phyloP scores from a whole-genome alignment of 2,329 filamentous ascomycete genomes.

The Arthrobotrys sphaeroides region DNA sequence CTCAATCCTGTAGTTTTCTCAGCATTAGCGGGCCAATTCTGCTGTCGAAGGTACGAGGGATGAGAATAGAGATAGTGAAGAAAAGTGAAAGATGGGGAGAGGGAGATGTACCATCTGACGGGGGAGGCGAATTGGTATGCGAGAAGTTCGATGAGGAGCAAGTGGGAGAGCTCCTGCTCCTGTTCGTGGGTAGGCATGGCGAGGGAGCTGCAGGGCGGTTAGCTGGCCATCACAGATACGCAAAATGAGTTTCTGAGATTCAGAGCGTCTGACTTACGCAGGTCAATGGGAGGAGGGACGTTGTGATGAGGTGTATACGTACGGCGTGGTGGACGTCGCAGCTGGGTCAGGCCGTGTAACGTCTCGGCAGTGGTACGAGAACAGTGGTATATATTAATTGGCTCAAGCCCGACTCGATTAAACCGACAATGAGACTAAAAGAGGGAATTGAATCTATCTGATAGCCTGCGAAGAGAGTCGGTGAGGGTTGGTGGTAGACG shows the following conservation, averaged over 20 bases:
- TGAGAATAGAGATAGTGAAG: neutral
- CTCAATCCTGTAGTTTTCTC: conserved; percentile 71
- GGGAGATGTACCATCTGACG: conserved; percentile 77
- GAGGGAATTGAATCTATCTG: neutral
- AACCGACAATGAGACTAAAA: neutral
- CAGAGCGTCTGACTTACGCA: neutral
- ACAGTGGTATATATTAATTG: too few species aligned
- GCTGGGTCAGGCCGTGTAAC: neutral
- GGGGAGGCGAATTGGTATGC: conserved; percentile 99
- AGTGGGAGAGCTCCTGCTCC: conserved; percentile 97
- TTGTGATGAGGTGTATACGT: neutral
- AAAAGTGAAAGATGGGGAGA: neutral
- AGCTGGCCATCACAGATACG: conserved; percentile 51
- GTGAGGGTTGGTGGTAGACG: conserved; percentile 25
- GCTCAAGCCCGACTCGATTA: too few species aligned
- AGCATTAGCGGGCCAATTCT: too few species aligned
- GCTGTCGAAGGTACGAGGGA: too few species aligned
- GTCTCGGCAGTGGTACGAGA: neutral
- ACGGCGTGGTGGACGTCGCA: too few species aligned
- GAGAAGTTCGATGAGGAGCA: conserved; percentile 95
- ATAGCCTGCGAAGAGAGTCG: neutral
- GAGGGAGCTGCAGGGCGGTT: conserved; percentile 72
- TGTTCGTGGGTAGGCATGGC: conserved; percentile 74
- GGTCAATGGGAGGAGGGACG: neutral
- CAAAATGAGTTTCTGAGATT: neutral